Evolutionary conservation across 768 basidiomycete species (phyloP).

Genomic region (Grammothele lineata): DNA sequence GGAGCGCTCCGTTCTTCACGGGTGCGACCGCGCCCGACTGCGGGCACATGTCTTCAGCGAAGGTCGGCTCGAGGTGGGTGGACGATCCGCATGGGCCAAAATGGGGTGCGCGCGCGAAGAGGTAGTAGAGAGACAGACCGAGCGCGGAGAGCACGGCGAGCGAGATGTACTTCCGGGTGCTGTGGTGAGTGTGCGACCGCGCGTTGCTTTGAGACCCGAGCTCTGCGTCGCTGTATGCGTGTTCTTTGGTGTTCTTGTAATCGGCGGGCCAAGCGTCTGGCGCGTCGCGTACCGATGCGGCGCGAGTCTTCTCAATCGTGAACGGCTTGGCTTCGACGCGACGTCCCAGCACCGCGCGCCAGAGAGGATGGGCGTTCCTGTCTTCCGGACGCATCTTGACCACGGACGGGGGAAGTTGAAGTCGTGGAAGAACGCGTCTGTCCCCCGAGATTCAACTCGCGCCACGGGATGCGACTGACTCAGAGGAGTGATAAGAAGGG

Average conservation of each 20-base stretch:
- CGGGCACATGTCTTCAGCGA: background rate
- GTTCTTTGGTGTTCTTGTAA: background rate
- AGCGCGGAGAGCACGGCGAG: background rate
- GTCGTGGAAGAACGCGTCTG: no score
- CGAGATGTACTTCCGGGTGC: conserved; percentile 1
- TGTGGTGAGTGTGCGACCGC: no score
- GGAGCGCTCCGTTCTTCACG: conserved; percentile 4
- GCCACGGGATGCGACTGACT: no score
- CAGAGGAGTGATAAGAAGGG: no score
- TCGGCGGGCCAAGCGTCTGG: background rate
- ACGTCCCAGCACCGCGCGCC: background rate
- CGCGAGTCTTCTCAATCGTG: background rate
- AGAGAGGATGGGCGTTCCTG: background rate
- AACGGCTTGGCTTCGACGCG: background rate
- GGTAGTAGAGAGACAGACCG: conserved; percentile 1
- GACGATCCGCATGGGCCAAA: background rate
- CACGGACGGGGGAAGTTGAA: no score
- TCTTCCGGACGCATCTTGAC: background rate
- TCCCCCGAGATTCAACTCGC: no score
- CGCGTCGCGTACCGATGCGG: no score
- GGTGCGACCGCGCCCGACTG: conserved; percentile 7
- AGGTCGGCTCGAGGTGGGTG: background rate
- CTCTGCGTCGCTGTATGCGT: background rate
- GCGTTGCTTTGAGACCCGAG: background rate
- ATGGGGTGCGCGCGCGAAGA: background rate